Base-by-base conservation (phyloP, 371 early-diverging fungal species). In the Mortierella sp. region DNA sequence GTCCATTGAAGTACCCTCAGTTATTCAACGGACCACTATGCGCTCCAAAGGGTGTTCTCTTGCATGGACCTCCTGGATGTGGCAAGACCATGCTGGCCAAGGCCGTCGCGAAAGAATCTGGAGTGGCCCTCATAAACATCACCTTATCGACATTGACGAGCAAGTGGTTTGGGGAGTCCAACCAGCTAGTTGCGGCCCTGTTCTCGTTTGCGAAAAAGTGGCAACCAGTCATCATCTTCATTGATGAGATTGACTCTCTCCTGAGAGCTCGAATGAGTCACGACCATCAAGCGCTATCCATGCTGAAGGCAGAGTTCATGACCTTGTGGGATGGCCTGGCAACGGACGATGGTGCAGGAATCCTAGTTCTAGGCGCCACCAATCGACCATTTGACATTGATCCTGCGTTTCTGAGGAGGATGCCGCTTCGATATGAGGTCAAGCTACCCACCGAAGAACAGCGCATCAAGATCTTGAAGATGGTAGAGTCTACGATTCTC, bases 271-370 rank as follows among this genome's bases (percentile, higher is more conserved):
- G 99, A 44, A 82, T 92, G 61, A 90, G 90, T 50, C 87, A 83
- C 22, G 99, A 98, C 80, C 97, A 98, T 73, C 98, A 98, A 81
- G 95, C 95, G 19, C 95, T 94, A 24, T 86, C 89, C 51, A 96
- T 95, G 89, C 97, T 98, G 97, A 98, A 98, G 86, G 96, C 98
- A 8, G 98, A 98, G 84, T 97, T 98, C 70, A 97, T 98, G 97
- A 93, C 87, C 69, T 82, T 96, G 67, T 98, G 99, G 99, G 99
- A 98, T 80, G 99, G 99, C 6, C 81, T 98, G 55, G 88, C 92
- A 0, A 91, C 96, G 0, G 90, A 88, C 19, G 91, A 91, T 53
- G 87, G 86, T 55, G 82, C 82, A 24, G 88, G 93, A 21, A 91
- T 97, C 54, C 82, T 96, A 54, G 92, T 94, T 46, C 79, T 96